Evolutionary conservation across 2,329 filamentous ascomycete genomes (phyloP).

Genomic region (Stemphylium lycopersici): DNA sequence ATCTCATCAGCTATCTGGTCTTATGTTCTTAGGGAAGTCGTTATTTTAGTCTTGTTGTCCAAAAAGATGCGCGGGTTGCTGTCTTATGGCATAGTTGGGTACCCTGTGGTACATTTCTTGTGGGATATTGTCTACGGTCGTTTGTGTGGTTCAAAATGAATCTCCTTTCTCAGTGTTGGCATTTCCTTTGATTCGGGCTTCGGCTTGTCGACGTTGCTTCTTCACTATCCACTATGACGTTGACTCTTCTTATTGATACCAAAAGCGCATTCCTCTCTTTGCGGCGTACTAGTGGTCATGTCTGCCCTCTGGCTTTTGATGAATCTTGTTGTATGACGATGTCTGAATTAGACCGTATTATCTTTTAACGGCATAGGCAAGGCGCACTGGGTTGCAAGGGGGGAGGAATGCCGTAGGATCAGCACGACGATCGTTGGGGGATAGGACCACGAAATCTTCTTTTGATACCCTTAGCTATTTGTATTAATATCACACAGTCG

Average conservation of each 20-base stretch:
- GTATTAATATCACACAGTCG: background rate
- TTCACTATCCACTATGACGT: conserved; percentile 33
- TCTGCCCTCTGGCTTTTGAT: conserved; percentile 1
- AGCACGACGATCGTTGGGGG: background rate
- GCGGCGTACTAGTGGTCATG: background rate
- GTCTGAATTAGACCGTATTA: background rate
- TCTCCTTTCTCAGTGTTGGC: conserved; percentile 29
- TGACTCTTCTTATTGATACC: conserved; percentile 27
- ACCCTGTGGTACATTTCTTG: conserved; percentile 36
- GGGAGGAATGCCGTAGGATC: background rate
- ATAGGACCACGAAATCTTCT: background rate
- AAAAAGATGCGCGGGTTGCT: conserved; percentile 34
- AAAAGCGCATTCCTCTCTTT: conserved; percentile 18
- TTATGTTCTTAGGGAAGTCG: conserved; percentile 39
- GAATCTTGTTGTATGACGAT: background rate
- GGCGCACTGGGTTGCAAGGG: background rate
- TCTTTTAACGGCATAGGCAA: background rate
- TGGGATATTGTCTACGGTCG: conserved; percentile 31
- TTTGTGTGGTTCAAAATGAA: conserved; percentile 31
- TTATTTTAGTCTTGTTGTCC: conserved; percentile 31
- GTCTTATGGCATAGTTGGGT: conserved; percentile 28
- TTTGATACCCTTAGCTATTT: background rate
- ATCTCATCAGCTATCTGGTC: conserved; percentile 40
- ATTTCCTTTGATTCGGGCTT: conserved; percentile 19
- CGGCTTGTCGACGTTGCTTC: conserved; percentile 20